Conservation (phyloP, 2,329 filamentous ascomycete genomes). For the Scedosporium apiospermum region DNA sequence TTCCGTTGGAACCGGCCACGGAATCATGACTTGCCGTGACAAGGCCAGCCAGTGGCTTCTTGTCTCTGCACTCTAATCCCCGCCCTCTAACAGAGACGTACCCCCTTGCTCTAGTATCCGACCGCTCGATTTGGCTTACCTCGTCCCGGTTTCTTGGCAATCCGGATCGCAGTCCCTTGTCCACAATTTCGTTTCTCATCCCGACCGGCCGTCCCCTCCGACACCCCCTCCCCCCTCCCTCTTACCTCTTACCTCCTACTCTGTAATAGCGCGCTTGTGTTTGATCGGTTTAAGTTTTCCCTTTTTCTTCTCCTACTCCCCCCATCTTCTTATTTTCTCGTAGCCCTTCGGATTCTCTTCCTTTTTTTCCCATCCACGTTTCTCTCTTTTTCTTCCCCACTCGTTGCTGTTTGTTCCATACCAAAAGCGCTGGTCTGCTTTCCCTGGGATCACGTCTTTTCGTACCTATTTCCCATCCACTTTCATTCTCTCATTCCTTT, state of each 20-base stretch:
- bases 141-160: slow-evolving; percentile 1
- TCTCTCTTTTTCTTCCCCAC: slow-evolving; percentile 17
- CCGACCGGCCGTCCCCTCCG: not conserved
- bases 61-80: not conserved
- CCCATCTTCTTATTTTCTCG: slow-evolving; percentile 5
- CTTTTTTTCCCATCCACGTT: slow-evolving; percentile 11
- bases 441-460: slow-evolving; percentile 21
- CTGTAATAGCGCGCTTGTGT: not conserved
- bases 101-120: not conserved
- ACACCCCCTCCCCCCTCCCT: not conserved
- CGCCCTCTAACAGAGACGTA: not conserved
- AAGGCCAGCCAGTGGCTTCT: not conserved
- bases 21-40: slow-evolving; percentile 11
- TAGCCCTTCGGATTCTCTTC: slow-evolving; percentile 10
- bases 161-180: not conserved
- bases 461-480: slow-evolving; percentile 15
- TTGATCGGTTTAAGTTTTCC: not conserved
- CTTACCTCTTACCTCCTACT: not conserved
- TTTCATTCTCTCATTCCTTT: slow-evolving; percentile 17
- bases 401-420: slow-evolving; percentile 19
- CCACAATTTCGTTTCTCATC: not conserved
- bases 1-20: slow-evolving; percentile 12
- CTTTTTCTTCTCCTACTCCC: slow-evolving; percentile 6
- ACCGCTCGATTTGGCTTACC: not conserved
- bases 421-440: slow-evolving; percentile 44